Conservation (phyloP, 768 basidiomycete species). For the Podaxis mareebaensis region DNA sequence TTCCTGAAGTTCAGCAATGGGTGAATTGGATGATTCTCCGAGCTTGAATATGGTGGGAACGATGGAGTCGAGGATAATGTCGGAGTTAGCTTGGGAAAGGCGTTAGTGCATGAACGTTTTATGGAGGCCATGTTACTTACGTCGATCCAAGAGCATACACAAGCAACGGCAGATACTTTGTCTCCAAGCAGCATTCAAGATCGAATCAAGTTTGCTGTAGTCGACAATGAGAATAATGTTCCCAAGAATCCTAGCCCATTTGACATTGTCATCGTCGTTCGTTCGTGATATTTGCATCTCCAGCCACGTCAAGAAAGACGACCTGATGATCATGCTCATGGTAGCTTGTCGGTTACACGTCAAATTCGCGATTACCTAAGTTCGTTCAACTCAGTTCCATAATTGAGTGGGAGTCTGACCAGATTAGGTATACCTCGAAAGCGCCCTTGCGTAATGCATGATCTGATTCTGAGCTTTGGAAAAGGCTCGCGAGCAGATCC, state of each 20-base stretch:
- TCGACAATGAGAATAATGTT: conserved; percentile 59
- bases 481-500: conserved; percentile 83
- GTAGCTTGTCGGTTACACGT: conserved; percentile 71
- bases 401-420: background rate
- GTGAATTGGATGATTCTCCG: background rate
- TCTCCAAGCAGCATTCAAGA: background rate
- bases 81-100: background rate
- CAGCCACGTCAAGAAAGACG: conserved; percentile 79
- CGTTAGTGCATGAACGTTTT: background rate
- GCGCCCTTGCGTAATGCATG: conserved; percentile 52
- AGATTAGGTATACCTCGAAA: conserved; percentile 55
- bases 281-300: conserved; percentile 61
- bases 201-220: conserved; percentile 44
- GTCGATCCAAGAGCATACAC: background rate
- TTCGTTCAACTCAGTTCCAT: background rate
- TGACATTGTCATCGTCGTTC: conserved; percentile 41
- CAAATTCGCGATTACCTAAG: conserved; percentile 72
- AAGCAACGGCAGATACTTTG: conserved; percentile 10
- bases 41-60: conserved; percentile 6
- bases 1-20: background rate
- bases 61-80: background rate
- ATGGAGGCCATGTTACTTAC: background rate
- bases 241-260: conserved; percentile 67
- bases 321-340: conserved; percentile 69
- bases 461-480: conserved; percentile 65